Percentiles rank a stretch among this genome's conserved stretches.
These are phyloP conservation scores for Cryoendolithus antarcticus DNA, from an alignment of 2,329 filamentous ascomycete genomes.

Conservation along the genomic window DNA sequence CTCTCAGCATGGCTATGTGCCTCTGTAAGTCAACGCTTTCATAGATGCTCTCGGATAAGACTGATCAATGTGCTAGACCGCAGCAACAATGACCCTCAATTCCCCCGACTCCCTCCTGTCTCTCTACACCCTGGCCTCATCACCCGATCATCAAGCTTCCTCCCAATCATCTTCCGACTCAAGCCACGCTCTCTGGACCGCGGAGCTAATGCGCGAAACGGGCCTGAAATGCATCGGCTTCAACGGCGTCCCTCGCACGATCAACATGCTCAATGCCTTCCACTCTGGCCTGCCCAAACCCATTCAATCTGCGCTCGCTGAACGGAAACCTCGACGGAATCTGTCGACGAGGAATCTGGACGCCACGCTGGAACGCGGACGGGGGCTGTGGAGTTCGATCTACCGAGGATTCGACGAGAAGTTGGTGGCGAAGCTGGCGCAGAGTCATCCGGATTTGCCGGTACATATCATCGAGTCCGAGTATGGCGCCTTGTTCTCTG, in stretches of 20 bases:
- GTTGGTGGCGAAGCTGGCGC: conserved; percentile 56
- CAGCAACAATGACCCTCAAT: conserved; percentile 76
- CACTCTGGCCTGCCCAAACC: conserved; percentile 46
- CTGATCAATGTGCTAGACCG: conserved; percentile 41
- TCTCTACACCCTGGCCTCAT: conserved; percentile 41
- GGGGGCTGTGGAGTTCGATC: conserved; percentile 60
- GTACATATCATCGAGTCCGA: conserved; percentile 66
- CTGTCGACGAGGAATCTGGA: conserved; percentile 37
- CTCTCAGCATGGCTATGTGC: conserved; percentile 53
- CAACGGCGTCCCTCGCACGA: conserved; percentile 65
- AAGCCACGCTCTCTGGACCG: conserved; percentile 36
- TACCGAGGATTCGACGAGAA: conserved; percentile 65
- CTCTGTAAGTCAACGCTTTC: conserved; percentile 35
- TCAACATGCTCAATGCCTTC: conserved; percentile 70
- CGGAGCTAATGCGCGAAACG: conserved; percentile 63
- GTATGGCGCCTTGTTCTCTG: conserved; percentile 61
- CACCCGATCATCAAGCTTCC: conserved; percentile 9
- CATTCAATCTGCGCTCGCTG: conserved; percentile 38
- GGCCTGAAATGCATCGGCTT: conserved; percentile 68
- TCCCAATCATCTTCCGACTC: conserved; percentile 10
- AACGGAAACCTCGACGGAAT: conserved; percentile 15
- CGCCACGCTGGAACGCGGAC: conserved; percentile 45
- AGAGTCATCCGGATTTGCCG: conserved; percentile 69
- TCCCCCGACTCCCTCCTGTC: conserved; percentile 61
- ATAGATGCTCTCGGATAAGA: background rate